Evolutionary conservation across 805 yeast species (phyloP).

Genomic region (Naumovozyma castellii): DNA sequence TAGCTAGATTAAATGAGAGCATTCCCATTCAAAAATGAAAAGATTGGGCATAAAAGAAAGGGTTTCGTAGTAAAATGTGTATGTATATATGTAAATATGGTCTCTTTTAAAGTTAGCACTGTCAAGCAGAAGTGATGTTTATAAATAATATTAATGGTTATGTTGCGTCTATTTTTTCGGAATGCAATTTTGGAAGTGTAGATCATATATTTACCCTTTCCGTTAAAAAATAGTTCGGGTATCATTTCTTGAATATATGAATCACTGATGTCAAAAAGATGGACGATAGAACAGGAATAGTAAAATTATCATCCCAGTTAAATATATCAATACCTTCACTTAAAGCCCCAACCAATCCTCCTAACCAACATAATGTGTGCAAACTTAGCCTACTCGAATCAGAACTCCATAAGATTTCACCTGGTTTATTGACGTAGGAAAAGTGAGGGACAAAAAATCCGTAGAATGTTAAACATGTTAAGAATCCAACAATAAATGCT

Average conservation of each 20-base stretch:
- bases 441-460: constrained; percentile 61
- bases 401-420: constrained; percentile 56
- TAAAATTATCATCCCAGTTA: constrained; percentile 83
- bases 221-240: not conserved
- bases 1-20: too few relatives aligned
- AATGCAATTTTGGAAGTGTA: too few relatives aligned
- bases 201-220: too few relatives aligned
- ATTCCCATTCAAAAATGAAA: too few relatives aligned
- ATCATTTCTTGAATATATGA: constrained; percentile 20
- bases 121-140: too few relatives aligned
- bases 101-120: too few relatives aligned
- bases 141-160: too few relatives aligned
- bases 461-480: constrained; percentile 59
- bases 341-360: constrained; percentile 76
- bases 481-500: constrained; percentile 65
- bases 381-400: constrained; percentile 50
- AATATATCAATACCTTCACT: constrained; percentile 76
- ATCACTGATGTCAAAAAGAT: constrained; percentile 47
- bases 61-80: too few relatives aligned
- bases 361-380: constrained; percentile 43
- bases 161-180: too few relatives aligned
- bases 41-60: too few relatives aligned
- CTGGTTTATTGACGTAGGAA: constrained; percentile 44
- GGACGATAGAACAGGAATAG: constrained; percentile 85
- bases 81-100: too few relatives aligned